Conservation (phyloP, 352 stramenopile genomes). For the Pythium guiyangense region DNA sequence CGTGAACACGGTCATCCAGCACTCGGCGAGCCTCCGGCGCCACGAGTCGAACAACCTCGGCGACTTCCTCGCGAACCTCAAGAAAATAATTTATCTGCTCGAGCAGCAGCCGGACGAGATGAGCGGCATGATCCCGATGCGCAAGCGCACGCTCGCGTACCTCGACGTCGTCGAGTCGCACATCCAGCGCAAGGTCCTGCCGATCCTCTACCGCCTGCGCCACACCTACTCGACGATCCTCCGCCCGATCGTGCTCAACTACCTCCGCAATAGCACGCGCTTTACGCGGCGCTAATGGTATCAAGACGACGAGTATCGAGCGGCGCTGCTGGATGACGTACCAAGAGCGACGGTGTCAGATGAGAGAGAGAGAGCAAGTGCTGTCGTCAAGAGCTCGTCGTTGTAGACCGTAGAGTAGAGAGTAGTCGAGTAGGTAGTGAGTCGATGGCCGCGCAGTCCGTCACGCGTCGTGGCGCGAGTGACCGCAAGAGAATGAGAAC, state of each 20-base stretch:
- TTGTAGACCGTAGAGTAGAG: no score
- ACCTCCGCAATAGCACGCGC: slow-evolving; percentile 62
- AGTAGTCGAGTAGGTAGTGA: no score
- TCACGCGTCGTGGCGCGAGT: no score
- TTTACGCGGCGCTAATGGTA: slow-evolving; percentile 46
- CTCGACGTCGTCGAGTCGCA: slow-evolving; percentile 80
- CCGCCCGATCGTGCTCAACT: slow-evolving; percentile 71
- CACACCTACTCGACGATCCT: slow-evolving; percentile 80
- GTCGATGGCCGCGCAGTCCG: no score
- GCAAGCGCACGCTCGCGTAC: slow-evolving; percentile 74
- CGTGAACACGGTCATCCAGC: slow-evolving; percentile 77
- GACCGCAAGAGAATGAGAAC: no score
- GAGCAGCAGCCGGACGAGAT: slow-evolving; percentile 75
- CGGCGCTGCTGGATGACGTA: no score
- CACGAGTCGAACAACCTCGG: slow-evolving; percentile 80
- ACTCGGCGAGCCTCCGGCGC: slow-evolving; percentile 64
- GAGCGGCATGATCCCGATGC: slow-evolving; percentile 63
- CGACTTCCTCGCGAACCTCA: slow-evolving; percentile 81
- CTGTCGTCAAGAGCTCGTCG: background rate
- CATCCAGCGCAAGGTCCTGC: slow-evolving; percentile 79
- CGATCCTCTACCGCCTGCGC: slow-evolving; percentile 70
- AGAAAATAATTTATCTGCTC: slow-evolving; percentile 89
- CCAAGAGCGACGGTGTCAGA: no score
- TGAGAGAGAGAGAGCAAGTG: no score
- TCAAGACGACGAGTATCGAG: no score